Evolutionary conservation across 306 rosid species (phyloP).

Genomic region (Senna tora): DNA sequence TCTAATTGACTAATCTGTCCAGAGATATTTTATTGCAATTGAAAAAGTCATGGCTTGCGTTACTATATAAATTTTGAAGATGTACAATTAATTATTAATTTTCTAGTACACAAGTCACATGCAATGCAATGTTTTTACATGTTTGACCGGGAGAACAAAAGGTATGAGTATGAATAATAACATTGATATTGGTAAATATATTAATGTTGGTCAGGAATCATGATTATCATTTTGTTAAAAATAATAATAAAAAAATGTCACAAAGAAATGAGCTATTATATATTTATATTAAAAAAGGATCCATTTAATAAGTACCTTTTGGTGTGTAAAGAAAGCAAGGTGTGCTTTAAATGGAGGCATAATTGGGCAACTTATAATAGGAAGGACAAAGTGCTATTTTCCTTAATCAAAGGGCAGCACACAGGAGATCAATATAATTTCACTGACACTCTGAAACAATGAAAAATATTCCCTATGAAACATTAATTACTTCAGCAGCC

Average conservation of each 20-base stretch:
- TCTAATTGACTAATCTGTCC: neutral
- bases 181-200: neutral
- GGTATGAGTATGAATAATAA: neutral
- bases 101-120: neutral
- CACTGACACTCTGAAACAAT: conserved; percentile 16
- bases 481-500: neutral
- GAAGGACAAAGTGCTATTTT: conserved; percentile 4
- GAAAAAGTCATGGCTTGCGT: neutral
- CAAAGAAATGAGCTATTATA: neutral
- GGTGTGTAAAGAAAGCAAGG: conserved; percentile 35
- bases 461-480: neutral
- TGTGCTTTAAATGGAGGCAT: conserved; percentile 1
- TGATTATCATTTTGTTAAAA: neutral
- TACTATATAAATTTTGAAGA: neutral
- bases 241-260: neutral
- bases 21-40: neutral
- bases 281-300: no score
- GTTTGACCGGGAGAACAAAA: neutral
- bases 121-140: neutral
- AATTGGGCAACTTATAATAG: conserved; percentile 19
- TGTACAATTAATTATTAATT: neutral
- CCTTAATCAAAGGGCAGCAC: conserved; percentile 16
- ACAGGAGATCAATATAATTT: neutral
- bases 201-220: neutral
- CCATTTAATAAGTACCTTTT: neutral